Base-by-base conservation (phyloP, 140 eudicot genomes). In the Stevia rebaudiana region DNA sequence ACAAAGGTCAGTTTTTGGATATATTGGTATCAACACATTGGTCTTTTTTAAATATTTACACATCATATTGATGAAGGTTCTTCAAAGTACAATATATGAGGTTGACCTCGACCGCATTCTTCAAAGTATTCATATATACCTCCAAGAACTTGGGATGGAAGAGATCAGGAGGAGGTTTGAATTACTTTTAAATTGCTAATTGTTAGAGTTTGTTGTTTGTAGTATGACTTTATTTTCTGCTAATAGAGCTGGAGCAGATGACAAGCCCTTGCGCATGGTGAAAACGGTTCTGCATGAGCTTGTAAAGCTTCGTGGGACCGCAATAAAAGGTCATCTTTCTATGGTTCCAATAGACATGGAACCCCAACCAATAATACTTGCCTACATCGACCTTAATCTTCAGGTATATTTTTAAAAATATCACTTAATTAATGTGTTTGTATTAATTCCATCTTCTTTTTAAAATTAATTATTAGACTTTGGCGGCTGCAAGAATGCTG, bases 81-180 rank as follows among this genome's bases (percentile, higher is more conserved):
- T 92, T 77, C 96, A 92, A 80, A 85, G 78, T 70, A 88, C 96
- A 8, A 92, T 92, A 25, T 78, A 79, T 30, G 99, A 92, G 43
- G 94, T 92, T 39, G 98, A 92, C 74, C 96, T 92, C 61, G 99
- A 92, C 62, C 95, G 86, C 61, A 81, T 92, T 74, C 95, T 92
- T 36, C 96, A 92, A 68, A 92, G 99, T 71, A 88, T 92, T 80
- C 99, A 92, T 76, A 68, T 92, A 23, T 92, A 92, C 75, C 87
- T 92, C 61, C 96, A 92, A 88, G 99, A 92, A 57, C 79, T 92
- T 25, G 99, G 99, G 72, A 92, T 92, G 99, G 99, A 92, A 72
- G 99, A 92, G 66, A 92, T 92, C 46, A 84, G 99, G 62, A 85
- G 86, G 72, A 92, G 98, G 99, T 88, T 83, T 47, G 28, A 54